phyloP scores from a whole-genome alignment of 1,284 basidiomycete species.

The Trichosporon sp. region DNA sequence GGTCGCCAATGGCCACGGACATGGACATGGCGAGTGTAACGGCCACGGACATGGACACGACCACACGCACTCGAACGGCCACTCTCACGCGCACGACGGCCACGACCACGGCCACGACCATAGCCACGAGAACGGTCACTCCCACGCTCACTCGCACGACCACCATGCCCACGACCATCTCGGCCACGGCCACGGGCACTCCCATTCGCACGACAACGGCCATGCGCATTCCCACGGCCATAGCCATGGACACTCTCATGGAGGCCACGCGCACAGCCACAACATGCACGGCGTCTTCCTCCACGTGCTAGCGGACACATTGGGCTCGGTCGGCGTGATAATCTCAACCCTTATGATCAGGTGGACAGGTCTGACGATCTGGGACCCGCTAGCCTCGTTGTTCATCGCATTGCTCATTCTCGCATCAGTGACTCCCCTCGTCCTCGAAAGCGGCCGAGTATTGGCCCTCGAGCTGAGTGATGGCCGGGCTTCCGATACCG shows the following conservation, averaged over 20 bases:
- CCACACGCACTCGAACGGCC: slow-evolving; percentile 10
- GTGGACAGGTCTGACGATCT: slow-evolving; percentile 98
- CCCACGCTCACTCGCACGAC: neutral
- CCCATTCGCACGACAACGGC: slow-evolving; percentile 13
- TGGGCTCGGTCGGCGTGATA: slow-evolving; percentile 81
- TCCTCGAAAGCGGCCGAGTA: slow-evolving; percentile 85
- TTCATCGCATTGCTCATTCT: slow-evolving; percentile 95
- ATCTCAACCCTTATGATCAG: slow-evolving; percentile 93
- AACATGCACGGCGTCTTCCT: slow-evolving; percentile 99
- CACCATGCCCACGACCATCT: neutral
- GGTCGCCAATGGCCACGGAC: slow-evolving; percentile 21
- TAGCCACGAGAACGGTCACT: slow-evolving; percentile 11
- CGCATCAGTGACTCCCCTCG: slow-evolving; percentile 88
- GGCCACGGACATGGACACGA: slow-evolving; percentile 9
- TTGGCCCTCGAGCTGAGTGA: slow-evolving; percentile 75
- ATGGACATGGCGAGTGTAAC: no score
- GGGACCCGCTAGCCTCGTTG: slow-evolving; percentile 95
- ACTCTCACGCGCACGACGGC: slow-evolving; percentile 40
- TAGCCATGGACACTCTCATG: slow-evolving; percentile 45
- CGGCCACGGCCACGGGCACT: neutral
- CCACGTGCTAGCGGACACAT: slow-evolving; percentile 40
- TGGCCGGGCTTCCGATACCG: slow-evolving; percentile 62
- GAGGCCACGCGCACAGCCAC: slow-evolving; percentile 72
- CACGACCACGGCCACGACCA: slow-evolving; percentile 21
- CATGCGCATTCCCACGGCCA: slow-evolving; percentile 34